Evolutionary conservation across 306 rosid genomes (phyloP).

Genomic region (Gastrolobium bilobum): DNA sequence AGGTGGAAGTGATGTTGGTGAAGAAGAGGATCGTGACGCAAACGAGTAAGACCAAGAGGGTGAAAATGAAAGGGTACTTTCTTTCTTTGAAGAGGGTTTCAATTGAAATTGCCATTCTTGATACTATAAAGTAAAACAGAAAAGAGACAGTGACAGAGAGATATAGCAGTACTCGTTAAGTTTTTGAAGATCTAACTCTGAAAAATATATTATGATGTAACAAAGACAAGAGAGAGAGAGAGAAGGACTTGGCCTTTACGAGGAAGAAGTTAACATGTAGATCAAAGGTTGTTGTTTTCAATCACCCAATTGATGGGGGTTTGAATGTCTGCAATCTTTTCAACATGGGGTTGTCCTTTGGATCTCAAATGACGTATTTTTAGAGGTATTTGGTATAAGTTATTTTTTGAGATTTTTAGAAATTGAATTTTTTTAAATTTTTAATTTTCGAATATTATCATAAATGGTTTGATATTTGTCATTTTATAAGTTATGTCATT

Average conservation of each 20-base stretch:
- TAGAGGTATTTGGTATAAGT: too few relatives aligned
- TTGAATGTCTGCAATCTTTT: neutral
- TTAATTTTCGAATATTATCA: too few relatives aligned
- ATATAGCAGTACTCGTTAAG: neutral
- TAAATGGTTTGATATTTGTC: too few relatives aligned
- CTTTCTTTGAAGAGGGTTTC: slow-evolving; percentile 54
- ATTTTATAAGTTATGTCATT: too few relatives aligned
- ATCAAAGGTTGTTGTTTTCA: neutral
- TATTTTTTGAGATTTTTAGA: too few relatives aligned
- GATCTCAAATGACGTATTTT: too few relatives aligned
- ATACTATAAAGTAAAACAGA: neutral
- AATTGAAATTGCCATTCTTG: slow-evolving; percentile 60
- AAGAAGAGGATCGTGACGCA: slow-evolving; percentile 59
- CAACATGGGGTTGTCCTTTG: too few relatives aligned
- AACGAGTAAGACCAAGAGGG: slow-evolving; percentile 59
- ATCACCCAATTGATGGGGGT: too few relatives aligned
- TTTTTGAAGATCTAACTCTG: neutral
- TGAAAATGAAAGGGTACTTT: slow-evolving; percentile 59
- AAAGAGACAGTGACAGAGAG: too few relatives aligned
- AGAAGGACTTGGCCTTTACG: neutral
- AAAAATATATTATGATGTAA: neutral
- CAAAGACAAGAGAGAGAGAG: neutral
- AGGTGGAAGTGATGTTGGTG: slow-evolving; percentile 46
- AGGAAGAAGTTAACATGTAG: slow-evolving; percentile 30
- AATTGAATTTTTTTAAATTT: too few relatives aligned